A percentile compares a stretch with the other conserved stretches of the same genome.
phyloP scores from a whole-genome alignment of 129 eudicot genomes.

The Erigeron canadensis region DNA sequence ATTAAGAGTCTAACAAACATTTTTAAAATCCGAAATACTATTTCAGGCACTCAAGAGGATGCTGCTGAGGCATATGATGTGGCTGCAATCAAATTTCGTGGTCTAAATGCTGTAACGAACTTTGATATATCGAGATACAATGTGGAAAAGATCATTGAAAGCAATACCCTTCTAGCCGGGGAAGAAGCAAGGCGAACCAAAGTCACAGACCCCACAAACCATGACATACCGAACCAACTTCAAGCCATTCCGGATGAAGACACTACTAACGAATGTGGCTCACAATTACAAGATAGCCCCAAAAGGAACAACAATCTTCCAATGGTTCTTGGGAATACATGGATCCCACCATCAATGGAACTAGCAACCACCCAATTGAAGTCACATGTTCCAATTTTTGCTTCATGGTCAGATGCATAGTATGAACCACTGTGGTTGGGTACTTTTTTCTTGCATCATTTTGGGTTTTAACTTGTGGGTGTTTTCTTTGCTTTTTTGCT shows the following conservation, averaged over 20 bases:
- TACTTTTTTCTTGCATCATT: background rate
- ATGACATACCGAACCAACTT: conserved; percentile 18
- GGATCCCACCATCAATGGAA: conserved; percentile 45
- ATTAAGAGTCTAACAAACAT: background rate
- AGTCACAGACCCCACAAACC: conserved; percentile 18
- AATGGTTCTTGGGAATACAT: conserved; percentile 40
- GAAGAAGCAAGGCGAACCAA: conserved; percentile 67
- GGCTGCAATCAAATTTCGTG: conserved; percentile 91
- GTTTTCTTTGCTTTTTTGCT: background rate
- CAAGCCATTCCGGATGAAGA: conserved; percentile 22
- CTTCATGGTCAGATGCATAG: conserved; percentile 79
- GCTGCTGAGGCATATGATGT: conserved; percentile 96
- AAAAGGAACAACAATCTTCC: conserved; percentile 41
- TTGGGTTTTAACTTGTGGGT: background rate
- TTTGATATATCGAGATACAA: conserved; percentile 72
- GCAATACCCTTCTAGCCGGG: conserved; percentile 71
- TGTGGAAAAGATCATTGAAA: conserved; percentile 70
- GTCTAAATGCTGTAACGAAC: conserved; percentile 76
- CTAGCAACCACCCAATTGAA: conserved; percentile 36
- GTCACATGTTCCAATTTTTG: conserved; percentile 68
- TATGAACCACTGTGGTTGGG: conserved; percentile 11
- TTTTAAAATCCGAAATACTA: background rate
- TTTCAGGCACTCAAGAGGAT: conserved; percentile 92
- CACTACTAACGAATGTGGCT: conserved; percentile 29
- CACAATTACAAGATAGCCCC: conserved; percentile 64